Conservation (phyloP, 805 yeast genomes). For the Candida oleophila region DNA sequence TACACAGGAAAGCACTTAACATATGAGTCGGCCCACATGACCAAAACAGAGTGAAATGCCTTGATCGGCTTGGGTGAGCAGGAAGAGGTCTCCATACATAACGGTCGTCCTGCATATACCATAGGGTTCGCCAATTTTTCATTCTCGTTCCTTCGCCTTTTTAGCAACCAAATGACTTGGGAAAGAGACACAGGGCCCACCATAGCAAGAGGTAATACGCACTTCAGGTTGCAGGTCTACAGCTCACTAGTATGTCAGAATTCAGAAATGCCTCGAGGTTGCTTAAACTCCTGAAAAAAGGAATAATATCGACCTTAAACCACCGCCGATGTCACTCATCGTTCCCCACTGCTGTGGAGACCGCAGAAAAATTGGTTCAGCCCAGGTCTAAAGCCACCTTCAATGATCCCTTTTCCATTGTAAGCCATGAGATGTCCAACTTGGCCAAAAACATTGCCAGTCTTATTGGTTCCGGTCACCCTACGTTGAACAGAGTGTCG, state of each 20-base stretch:
- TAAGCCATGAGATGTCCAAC: constrained; percentile 88
- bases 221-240: background rate
- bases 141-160: too few species aligned
- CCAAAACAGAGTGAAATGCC: too few species aligned
- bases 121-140: too few species aligned
- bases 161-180: too few species aligned
- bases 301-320: background rate
- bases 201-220: too few species aligned
- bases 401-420: constrained; percentile 86
- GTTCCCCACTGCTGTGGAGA: constrained; percentile 57
- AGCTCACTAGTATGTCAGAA: background rate
- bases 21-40: too few species aligned
- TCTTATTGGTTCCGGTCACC: constrained; percentile 90
- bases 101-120: too few species aligned
- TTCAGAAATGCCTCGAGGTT: background rate
- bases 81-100: too few species aligned
- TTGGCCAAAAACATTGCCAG: constrained; percentile 84
- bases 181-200: too few species aligned
- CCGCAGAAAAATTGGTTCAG: constrained; percentile 74
- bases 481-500: constrained; percentile 87
- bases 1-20: too few species aligned
- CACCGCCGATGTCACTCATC: constrained; percentile 9
- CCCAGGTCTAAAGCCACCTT: constrained; percentile 49
- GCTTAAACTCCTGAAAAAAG: background rate
- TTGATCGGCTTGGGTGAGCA: too few species aligned